phyloP scores from a whole-genome alignment of 2,329 filamentous ascomycete species.

The Stagonosporopsis tanaceti region DNA sequence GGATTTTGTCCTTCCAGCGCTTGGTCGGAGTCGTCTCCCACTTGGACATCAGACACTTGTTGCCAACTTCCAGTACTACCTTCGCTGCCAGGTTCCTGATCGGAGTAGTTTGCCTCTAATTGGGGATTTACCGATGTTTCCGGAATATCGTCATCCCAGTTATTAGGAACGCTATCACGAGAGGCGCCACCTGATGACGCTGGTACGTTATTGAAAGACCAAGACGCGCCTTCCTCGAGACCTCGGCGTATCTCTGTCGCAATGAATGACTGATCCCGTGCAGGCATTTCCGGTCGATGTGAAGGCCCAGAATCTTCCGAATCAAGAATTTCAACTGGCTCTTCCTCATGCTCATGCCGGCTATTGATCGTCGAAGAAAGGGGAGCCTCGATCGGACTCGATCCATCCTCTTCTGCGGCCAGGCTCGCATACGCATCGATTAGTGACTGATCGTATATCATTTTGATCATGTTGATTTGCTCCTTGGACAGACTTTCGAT shows the following conservation, averaged over 20 bases:
- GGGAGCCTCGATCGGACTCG: constrained; percentile 13
- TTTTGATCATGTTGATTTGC: constrained; percentile 12
- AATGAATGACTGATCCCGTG: constrained; percentile 54
- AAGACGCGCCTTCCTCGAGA: constrained; percentile 54
- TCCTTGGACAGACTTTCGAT: constrained; percentile 11
- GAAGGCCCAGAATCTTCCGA: constrained; percentile 24
- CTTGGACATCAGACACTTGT: constrained; percentile 43
- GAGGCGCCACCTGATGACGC: constrained; percentile 12
- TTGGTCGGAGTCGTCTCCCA: constrained; percentile 39
- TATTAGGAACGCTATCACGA: constrained; percentile 25
- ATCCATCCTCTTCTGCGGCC: constrained; percentile 12
- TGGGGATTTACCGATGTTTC: constrained; percentile 11
- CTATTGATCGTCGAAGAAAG: constrained; percentile 27
- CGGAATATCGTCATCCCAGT: constrained; percentile 39
- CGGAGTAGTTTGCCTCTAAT: constrained; percentile 19
- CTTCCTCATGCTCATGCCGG: constrained; percentile 13
- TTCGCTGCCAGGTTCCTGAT: constrained; percentile 46
- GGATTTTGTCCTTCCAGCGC: constrained; percentile 32
- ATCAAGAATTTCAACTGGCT: constrained; percentile 3
- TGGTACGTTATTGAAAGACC: constrained; percentile 42
- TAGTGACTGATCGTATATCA: constrained; percentile 19
- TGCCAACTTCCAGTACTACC: constrained; percentile 53
- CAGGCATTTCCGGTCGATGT: constrained; percentile 57
- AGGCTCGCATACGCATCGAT: constrained; percentile 14
- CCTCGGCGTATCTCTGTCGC: constrained; percentile 58